These are phyloP conservation scores for Arabidopsis arenosa DNA, from an alignment of 345 rosid genomes.

Conservation along the genomic window DNA sequence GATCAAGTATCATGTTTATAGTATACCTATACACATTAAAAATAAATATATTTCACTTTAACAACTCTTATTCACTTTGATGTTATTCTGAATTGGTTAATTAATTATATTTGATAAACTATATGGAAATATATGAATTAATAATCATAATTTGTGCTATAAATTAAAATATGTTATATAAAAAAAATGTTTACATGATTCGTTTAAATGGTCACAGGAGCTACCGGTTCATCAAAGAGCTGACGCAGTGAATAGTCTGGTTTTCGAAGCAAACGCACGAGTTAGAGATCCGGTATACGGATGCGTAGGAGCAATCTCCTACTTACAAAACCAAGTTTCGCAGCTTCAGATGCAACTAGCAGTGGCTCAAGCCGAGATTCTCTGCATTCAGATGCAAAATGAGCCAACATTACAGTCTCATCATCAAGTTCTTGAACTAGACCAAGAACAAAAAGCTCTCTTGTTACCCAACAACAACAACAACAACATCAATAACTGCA, in stretches of 20 bases:
- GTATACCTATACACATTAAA: neutral
- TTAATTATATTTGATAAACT: conserved; percentile 13
- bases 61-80: neutral
- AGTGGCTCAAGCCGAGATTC: conserved; percentile 78
- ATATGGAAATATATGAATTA: neutral
- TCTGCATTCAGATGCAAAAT: conserved; percentile 82
- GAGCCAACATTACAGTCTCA: conserved; percentile 51
- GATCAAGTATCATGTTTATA: neutral
- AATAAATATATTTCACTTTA: neutral
- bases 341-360: conserved; percentile 86
- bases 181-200: conserved; percentile 23
- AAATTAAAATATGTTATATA: neutral
- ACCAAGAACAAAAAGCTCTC: conserved; percentile 56
- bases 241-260: conserved; percentile 82
- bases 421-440: conserved; percentile 45
- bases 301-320: conserved; percentile 82
- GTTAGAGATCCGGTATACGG: conserved; percentile 87
- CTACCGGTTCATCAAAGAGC: conserved; percentile 78
- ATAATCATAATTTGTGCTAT: neutral
- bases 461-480: conserved; percentile 39
- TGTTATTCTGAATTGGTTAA: neutral
- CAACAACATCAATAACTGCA: conserved; percentile 36
- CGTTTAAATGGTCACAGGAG: conserved; percentile 52
- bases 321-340: conserved; percentile 78
- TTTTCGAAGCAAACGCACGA: conserved; percentile 82